Conservation (phyloP, 2,329 filamentous ascomycete species). For the Metarhizium rileyi region DNA sequence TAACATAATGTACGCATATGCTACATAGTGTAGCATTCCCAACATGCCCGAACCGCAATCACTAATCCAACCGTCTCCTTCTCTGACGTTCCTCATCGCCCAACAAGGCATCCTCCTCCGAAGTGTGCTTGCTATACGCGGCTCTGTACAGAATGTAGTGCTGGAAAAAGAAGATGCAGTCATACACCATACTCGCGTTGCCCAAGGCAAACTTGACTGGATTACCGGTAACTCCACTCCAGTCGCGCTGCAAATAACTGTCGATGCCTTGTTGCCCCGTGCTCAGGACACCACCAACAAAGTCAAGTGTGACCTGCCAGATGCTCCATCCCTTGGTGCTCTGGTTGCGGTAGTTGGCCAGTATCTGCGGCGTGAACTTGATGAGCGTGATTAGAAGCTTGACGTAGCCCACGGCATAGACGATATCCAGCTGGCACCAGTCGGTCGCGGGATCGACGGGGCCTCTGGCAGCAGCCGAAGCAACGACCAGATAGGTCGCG, state of each 20-base stretch:
- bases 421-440: slow-evolving; percentile 55
- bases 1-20: no score
- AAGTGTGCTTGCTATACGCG: slow-evolving; percentile 2
- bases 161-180: slow-evolving; percentile 76
- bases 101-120: slow-evolving; percentile 18
- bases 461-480: slow-evolving; percentile 22
- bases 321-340: slow-evolving; percentile 89
- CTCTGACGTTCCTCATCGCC: slow-evolving; percentile 8
- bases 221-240: slow-evolving; percentile 85
- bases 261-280: slow-evolving; percentile 76
- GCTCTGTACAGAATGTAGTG: slow-evolving; percentile 70
- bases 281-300: slow-evolving; percentile 72
- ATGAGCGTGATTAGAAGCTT: slow-evolving; percentile 82
- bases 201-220: slow-evolving; percentile 82
- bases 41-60: not conserved
- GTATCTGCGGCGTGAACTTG: slow-evolving; percentile 85
- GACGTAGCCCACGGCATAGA: slow-evolving; percentile 69
- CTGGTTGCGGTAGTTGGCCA: slow-evolving; percentile 73
- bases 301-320: slow-evolving; percentile 71
- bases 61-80: not conserved
- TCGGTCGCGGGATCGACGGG: slow-evolving; percentile 28
- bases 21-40: not conserved
- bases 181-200: slow-evolving; percentile 79
- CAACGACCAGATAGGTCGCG: slow-evolving; percentile 36
- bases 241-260: slow-evolving; percentile 73